phyloP scores from a whole-genome alignment of 1,284 basidiomycete species.

The Peniophora sp. region DNA sequence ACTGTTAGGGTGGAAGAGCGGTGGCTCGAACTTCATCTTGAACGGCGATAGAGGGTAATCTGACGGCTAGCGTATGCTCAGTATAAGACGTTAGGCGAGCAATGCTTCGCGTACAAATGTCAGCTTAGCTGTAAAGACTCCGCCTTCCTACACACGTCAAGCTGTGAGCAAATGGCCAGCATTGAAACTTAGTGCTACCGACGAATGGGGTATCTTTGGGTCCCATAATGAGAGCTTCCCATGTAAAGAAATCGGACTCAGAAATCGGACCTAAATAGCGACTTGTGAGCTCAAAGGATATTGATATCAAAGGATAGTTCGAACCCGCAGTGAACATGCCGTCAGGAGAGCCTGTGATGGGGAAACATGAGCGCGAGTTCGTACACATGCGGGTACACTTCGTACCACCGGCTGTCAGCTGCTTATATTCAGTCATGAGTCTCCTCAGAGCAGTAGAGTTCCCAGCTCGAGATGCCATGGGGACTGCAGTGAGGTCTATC shows the following conservation, averaged over 20 bases:
- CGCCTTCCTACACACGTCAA: conserved; percentile 73
- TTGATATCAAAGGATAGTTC: conserved; percentile 6
- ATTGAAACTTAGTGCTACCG: conserved; percentile 23
- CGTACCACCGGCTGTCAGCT: conserved; percentile 59
- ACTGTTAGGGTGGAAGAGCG: conserved; percentile 97
- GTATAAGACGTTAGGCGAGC: too few species aligned
- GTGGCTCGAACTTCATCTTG: conserved; percentile 98
- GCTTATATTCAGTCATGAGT: conserved; percentile 91
- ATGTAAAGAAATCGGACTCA: conserved; percentile 95
- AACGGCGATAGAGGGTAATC: conserved; percentile 95
- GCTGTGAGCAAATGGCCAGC: background rate
- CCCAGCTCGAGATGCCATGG: conserved; percentile 23
- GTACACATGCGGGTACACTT: conserved; percentile 16
- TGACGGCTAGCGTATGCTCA: conserved; percentile 47
- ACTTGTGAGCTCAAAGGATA: conserved; percentile 1
- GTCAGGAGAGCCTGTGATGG: conserved; percentile 67
- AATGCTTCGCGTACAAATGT: conserved; percentile 68
- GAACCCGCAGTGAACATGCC: conserved; percentile 90
- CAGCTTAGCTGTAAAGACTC: conserved; percentile 89
- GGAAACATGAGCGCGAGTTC: background rate
- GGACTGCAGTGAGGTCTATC: conserved; percentile 24
- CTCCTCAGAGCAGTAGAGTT: conserved; percentile 66
- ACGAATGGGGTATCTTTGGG: conserved; percentile 98
- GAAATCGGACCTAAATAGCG: conserved; percentile 66
- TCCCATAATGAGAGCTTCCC: conserved; percentile 96